Base-by-base conservation (phyloP, 768 basidiomycete species). In the Pleurotus tuoliensis region DNA sequence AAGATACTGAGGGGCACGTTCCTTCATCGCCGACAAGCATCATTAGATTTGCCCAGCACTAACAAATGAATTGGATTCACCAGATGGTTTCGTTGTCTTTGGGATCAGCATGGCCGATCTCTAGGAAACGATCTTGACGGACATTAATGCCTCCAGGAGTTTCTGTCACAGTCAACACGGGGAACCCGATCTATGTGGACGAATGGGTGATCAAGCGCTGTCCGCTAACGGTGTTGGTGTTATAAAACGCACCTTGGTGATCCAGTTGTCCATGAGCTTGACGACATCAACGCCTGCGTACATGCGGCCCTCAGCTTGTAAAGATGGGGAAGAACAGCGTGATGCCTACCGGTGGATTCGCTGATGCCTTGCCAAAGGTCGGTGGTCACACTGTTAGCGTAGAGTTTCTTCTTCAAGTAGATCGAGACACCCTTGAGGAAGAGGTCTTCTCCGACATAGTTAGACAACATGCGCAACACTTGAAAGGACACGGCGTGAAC, bases 381-480 rank as follows among this genome's bases (percentile, higher is more conserved):
- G 45, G 79, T 82, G 3, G 94, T 95, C 47, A 86, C 82, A 47
- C 87, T 91, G 71, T 93, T 97, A 22, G 79, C 84, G 68, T 88
- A 98, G 6, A 94, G 73, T 62, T 91, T 87, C 60, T 86, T 83
- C 75, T 94, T 95, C 60, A 98, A 83, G 73, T 98, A 98, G 57
- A 91, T 80, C 2, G 93, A 93, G 45, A 96, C 93, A 34, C 92
- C 91, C 63, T 85, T 83, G 50, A 94, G 71, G 82, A 98, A 97
- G 56, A 73, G 79, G 5, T 94, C 92, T 69, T 97, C 87, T 47
- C 95, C 94, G 16, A 95, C 92, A 60, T 89, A 88, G 66, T 84
- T 83, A 18, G 87, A 84, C 55, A 98, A 76, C 95, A 98, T 98
- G 64, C 93, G 89, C 47, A 98, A 82, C n/a, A 97, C 95, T 81